phyloP scores from a whole-genome alignment of 2,329 filamentous ascomycete genomes.

The Endoconidiophora laricicola region DNA sequence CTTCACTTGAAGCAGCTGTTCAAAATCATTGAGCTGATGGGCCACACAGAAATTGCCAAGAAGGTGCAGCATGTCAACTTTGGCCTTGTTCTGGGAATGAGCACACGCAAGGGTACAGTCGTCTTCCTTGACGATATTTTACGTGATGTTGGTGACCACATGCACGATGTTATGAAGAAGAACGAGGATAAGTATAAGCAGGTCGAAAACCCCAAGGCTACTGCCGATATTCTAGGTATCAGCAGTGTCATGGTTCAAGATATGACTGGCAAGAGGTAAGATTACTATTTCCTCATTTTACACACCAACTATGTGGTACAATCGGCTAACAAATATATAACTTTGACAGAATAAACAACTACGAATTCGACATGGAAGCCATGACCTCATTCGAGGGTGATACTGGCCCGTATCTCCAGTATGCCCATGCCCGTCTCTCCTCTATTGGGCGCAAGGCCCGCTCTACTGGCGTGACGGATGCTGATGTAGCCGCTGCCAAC shows the following conservation, averaged over 20 bases:
- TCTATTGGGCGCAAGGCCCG: slow-evolving; percentile 43
- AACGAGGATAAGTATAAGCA: slow-evolving; percentile 84
- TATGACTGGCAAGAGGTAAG: slow-evolving; percentile 67
- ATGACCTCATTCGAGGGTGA: slow-evolving; percentile 78
- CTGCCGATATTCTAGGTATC: slow-evolving; percentile 80
- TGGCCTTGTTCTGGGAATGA: slow-evolving; percentile 55
- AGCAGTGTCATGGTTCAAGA: slow-evolving; percentile 96
- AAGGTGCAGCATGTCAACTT: slow-evolving; percentile 64
- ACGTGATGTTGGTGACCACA: slow-evolving; percentile 71
- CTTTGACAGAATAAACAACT: slow-evolving; percentile 40
- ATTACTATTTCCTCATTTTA: neutral
- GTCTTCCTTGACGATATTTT: slow-evolving; percentile 61
- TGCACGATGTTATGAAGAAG: slow-evolving; percentile 93
- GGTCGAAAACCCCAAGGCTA: slow-evolving; percentile 64
- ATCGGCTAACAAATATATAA: slow-evolving; percentile 1
- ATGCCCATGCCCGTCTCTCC: slow-evolving; percentile 58
- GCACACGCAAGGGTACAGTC: slow-evolving; percentile 54
- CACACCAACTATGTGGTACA: slow-evolving; percentile 4
- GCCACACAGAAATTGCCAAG: slow-evolving; percentile 46
- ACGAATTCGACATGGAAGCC: slow-evolving; percentile 60
- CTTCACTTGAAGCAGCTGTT: slow-evolving; percentile 58
- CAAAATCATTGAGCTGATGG: slow-evolving; percentile 60
- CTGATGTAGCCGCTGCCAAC: slow-evolving; percentile 47
- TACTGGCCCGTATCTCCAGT: slow-evolving; percentile 73
- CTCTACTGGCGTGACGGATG: slow-evolving; percentile 34